Evolutionary conservation across 768 basidiomycete genomes (phyloP).

Genomic region (Ramaria sp.): DNA sequence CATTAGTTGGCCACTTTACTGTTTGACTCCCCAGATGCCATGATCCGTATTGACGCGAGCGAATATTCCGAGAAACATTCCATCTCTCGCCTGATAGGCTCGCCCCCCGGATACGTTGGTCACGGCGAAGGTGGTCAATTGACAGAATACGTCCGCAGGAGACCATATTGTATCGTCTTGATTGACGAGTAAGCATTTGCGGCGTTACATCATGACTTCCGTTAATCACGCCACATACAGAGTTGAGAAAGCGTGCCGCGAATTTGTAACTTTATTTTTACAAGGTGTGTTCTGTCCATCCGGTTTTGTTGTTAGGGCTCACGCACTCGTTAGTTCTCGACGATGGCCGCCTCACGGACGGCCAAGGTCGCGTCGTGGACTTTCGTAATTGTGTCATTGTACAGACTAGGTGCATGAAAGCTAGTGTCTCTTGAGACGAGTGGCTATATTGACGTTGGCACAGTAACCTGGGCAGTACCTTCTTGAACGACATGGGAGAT

Average conservation of each 20-base stretch:
- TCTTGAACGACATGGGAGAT: slow-evolving; percentile 63
- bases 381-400: slow-evolving; percentile 90
- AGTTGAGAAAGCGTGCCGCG: slow-evolving; percentile 82
- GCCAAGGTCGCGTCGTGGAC: slow-evolving; percentile 82
- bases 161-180: slow-evolving; percentile 79
- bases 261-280: slow-evolving; percentile 59
- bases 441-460: neutral
- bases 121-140: slow-evolving; percentile 85
- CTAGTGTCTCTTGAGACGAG: neutral
- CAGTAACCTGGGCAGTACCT: slow-evolving; percentile 72
- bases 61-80: slow-evolving; percentile 86
- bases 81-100: slow-evolving; percentile 57
- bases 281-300: slow-evolving; percentile 28
- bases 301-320: neutral
- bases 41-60: slow-evolving; percentile 88
- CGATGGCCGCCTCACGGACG: slow-evolving; percentile 85
- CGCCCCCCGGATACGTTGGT: slow-evolving; percentile 88
- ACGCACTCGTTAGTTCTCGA: slow-evolving; percentile 48
- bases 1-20: slow-evolving; percentile 73
- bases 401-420: slow-evolving; percentile 48
- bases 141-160: slow-evolving; percentile 86
- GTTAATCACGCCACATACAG: slow-evolving; percentile 15
- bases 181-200: slow-evolving; percentile 47
- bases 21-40: slow-evolving; percentile 84
- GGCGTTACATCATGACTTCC: neutral